A percentile compares a stretch with the other conserved stretches of the same genome.
Conservation (phyloP, 139 green algal species). For the Pseudopediastrum boryanum region DNA sequence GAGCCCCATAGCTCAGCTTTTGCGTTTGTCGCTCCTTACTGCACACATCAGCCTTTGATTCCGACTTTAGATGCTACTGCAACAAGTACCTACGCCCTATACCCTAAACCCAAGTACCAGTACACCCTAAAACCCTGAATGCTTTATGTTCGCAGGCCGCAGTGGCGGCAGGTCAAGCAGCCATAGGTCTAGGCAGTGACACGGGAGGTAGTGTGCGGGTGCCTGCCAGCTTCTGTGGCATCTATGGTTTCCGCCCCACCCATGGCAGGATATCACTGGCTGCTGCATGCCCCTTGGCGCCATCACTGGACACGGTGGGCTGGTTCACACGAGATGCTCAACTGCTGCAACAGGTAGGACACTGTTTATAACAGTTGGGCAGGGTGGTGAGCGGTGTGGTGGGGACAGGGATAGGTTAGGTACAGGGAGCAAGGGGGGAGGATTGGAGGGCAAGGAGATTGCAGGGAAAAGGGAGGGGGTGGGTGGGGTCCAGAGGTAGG, state of each 20-base stretch:
- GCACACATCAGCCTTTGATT: no score
- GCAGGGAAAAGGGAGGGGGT: no score
- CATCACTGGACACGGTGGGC: constrained; percentile 78
- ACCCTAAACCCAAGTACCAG: not conserved
- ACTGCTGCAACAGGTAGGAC: constrained; percentile 49
- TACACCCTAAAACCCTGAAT: not conserved
- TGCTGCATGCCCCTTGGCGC: constrained; percentile 73
- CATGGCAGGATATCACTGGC: constrained; percentile 75
- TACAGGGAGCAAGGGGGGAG: no score
- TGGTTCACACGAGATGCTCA: constrained; percentile 66
- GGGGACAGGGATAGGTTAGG: no score
- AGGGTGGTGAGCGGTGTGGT: no score
- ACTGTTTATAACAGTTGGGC: no score
- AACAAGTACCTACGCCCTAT: no score
- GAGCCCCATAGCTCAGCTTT: no score
- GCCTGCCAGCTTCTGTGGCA: constrained; percentile 86
- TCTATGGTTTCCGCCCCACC: constrained; percentile 87
- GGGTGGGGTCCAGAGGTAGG: no score
- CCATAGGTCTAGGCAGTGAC: constrained; percentile 88
- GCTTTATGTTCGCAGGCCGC: constrained; percentile 53
- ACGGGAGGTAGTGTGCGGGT: constrained; percentile 88
- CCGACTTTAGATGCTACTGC: no score
- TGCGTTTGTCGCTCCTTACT: no score
- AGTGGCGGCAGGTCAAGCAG: constrained; percentile 73
- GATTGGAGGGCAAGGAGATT: no score